A percentile compares a stretch with the other conserved stretches of the same genome.
Conservation (phyloP, 2,329 filamentous ascomycete species). For the Catunica adiposa region DNA sequence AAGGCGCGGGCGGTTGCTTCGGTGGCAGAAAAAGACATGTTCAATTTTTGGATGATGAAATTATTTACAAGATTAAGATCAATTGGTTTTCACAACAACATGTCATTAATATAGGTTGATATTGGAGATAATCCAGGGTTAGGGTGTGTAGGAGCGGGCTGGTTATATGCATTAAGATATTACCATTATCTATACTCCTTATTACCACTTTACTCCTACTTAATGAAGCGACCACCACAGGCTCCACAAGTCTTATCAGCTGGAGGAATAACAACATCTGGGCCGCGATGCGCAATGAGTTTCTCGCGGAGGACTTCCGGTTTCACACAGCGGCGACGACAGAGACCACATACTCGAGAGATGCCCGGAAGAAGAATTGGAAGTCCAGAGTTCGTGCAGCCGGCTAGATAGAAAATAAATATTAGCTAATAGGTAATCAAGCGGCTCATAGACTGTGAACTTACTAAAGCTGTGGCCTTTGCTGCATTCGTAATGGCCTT, state of each 20-base stretch:
- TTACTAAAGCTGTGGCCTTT: conserved; percentile 27
- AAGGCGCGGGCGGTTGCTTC: conserved; percentile 63
- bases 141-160: too few relatives aligned
- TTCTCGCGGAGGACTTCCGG: conserved; percentile 2
- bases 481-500: conserved; percentile 24
- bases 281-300: conserved; percentile 5
- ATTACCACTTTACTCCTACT: too few relatives aligned
- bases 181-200: too few relatives aligned
- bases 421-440: neutral
- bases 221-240: neutral
- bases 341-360: conserved; percentile 38
- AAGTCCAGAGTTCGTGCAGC: conserved; percentile 36
- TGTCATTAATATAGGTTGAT: too few relatives aligned
- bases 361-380: conserved; percentile 37
- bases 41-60: neutral
- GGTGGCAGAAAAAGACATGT: conserved; percentile 17
- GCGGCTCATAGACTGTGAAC: conserved; percentile 13
- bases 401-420: conserved; percentile 23
- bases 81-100: neutral
- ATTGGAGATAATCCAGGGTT: too few relatives aligned
- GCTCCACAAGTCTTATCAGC: conserved; percentile 7
- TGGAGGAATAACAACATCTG: neutral
- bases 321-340: conserved; percentile 21
- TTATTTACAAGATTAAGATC: too few relatives aligned
- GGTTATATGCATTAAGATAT: too few relatives aligned